Conservation (phyloP, 2,329 filamentous ascomycete species). For the Whalleya microplaca region DNA sequence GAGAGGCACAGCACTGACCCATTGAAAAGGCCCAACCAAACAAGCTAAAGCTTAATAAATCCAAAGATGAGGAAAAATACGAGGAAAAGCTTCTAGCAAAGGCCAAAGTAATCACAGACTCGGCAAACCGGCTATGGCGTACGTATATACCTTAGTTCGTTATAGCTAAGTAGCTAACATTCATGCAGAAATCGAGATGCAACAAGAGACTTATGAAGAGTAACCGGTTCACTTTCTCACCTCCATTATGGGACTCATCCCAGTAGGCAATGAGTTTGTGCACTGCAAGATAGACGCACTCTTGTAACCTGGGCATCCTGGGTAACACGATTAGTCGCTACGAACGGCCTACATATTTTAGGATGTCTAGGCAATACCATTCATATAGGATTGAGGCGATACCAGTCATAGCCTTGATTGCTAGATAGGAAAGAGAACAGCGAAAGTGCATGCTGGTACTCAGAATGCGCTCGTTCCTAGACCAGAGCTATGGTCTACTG, state of each 20-base stretch:
- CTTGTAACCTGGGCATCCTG: background rate
- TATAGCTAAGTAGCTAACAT: constrained; percentile 18
- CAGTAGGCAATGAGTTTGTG: background rate
- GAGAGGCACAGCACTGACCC: constrained; percentile 12
- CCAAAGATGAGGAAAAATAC: constrained; percentile 61
- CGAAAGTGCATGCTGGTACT: background rate
- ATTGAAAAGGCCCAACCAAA: constrained; percentile 66
- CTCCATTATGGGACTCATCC: background rate
- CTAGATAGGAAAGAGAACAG: background rate
- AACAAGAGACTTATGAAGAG: constrained; percentile 53
- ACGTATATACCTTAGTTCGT: constrained; percentile 37
- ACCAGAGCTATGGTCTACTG: background rate
- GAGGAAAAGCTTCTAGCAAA: constrained; percentile 67
- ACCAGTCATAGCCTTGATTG: background rate
- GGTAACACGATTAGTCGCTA: background rate
- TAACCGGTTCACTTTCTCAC: constrained; percentile 4
- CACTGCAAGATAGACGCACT: background rate
- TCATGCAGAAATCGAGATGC: constrained; percentile 52
- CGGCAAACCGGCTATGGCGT: constrained; percentile 73
- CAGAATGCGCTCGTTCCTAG: background rate
- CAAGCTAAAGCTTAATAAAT: constrained; percentile 61
- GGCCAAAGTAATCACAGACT: constrained; percentile 68
- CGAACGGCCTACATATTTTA: background rate
- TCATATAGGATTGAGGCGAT: background rate
- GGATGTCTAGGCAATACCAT: background rate